Percentiles rank a stretch among this genome's conserved stretches.
Evolutionary conservation across 176 grass and related monocot genomes (phyloP).

Genomic region (Urochloa ruziziensis): DNA sequence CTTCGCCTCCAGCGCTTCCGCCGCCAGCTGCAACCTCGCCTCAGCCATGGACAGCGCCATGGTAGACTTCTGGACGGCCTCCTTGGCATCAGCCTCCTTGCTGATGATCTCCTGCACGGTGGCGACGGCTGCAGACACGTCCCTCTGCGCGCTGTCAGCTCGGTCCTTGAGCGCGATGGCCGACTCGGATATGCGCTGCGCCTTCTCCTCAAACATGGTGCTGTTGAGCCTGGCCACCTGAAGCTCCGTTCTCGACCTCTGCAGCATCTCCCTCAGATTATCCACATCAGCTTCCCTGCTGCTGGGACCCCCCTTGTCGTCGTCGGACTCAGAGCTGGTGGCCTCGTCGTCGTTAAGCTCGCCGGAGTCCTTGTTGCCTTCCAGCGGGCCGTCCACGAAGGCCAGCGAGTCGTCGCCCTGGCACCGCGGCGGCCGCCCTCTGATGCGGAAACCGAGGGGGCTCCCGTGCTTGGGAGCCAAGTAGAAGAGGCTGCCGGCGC

Average conservation of each 20-base stretch:
- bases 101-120: slow-evolving; percentile 70
- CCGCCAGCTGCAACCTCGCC: slow-evolving; percentile 69
- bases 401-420: slow-evolving; percentile 71
- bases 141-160: slow-evolving; percentile 48
- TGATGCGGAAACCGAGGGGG: not conserved
- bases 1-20: slow-evolving; percentile 48
- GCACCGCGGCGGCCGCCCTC: slow-evolving; percentile 17
- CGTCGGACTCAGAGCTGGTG: slow-evolving; percentile 24
- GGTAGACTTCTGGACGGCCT: slow-evolving; percentile 62
- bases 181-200: slow-evolving; percentile 73
- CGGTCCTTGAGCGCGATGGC: slow-evolving; percentile 87
- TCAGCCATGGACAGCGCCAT: slow-evolving; percentile 90
- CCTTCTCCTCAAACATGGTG: slow-evolving; percentile 89
- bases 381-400: slow-evolving; percentile 44
- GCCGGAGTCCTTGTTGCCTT: slow-evolving; percentile 28
- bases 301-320: slow-evolving; percentile 29
- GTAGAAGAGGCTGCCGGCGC: slow-evolving; percentile 4
- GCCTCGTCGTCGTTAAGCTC: not conserved
- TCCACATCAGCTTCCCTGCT: slow-evolving; percentile 19
- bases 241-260: slow-evolving; percentile 57
- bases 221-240: slow-evolving; percentile 75
- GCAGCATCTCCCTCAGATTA: slow-evolving; percentile 55
- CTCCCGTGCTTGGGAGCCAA: not conserved
- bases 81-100: slow-evolving; percentile 73
- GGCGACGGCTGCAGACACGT: slow-evolving; percentile 52